Base-by-base conservation (phyloP, 2,329 filamentous ascomycete species). In the Apiospora aurea region DNA sequence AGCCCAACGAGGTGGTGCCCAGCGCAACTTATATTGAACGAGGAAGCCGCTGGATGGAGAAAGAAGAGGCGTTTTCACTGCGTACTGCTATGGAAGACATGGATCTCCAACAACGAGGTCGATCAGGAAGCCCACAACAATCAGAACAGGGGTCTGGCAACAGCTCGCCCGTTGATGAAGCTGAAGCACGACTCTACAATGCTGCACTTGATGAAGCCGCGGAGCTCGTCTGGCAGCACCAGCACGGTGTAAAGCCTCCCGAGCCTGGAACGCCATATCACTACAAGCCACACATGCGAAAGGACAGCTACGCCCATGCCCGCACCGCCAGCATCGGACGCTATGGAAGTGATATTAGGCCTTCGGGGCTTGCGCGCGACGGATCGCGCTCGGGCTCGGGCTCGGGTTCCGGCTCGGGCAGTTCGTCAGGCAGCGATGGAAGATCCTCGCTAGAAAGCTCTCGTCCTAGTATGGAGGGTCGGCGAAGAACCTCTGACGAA, bases 21-120 rank as follows among this genome's bases (percentile, higher is more conserved):
- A 93, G 87, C 73, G 85, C 90, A 61, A 90, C 88, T 10, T 95
- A 95, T 80, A 91, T 93, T 71, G 93, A 95, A 80, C 88, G 90
- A 71, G 92, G 92, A 24, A 89, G 91, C 78, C 85, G 93, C 76
- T 94, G 92, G 91, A 93, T 94, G 89, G 93, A 95, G 80, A 93
- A 93, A 80, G 92, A 94, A 78, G 93, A 95, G 81, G 91, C 90
- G 4, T 87, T 87, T 47, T 92, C 92, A 26, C 82, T 95, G 72
- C 88, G 92, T 24, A 87, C 90, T 73, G 93, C 93, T 14, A 90
- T 95, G 86, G 89, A 94, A 75, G 91, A 93, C 76, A 89, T 95
- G 87, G 89, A 93, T 72, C 74, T 93, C 61, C 85, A 84, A 70
- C 82, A 84, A 43, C 68, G 68, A 47, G 68, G 68, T 11, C 67